Evolutionary conservation across 306 rosid genomes (phyloP).

Genomic region (Senna tora): DNA sequence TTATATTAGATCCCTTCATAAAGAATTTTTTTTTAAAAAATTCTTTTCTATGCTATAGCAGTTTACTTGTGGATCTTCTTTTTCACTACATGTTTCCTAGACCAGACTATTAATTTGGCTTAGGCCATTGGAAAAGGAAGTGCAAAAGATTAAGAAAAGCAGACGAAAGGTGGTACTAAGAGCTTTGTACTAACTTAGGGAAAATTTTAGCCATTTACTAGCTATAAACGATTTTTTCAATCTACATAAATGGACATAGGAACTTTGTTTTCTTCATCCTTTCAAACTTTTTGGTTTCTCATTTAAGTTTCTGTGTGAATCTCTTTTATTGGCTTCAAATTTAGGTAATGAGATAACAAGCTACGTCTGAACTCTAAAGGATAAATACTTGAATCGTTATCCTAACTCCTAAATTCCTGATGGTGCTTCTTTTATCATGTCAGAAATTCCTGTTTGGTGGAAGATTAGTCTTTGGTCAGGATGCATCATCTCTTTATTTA

Average conservation of each 20-base stretch:
- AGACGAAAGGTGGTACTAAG: not conserved
- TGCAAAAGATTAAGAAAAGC: constrained; percentile 5
- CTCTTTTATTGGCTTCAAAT: not conserved
- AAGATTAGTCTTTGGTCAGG: constrained; percentile 83
- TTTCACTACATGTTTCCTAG: not conserved
- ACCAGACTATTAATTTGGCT: constrained; percentile 1
- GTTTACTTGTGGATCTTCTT: constrained; percentile 22
- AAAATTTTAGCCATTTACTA: not conserved
- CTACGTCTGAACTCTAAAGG: not conserved
- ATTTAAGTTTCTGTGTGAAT: not conserved
- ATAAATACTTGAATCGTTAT: constrained; percentile 8
- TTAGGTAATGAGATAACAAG: not conserved
- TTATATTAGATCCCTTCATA: not conserved
- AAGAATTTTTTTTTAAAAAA: not conserved
- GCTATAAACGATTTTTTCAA: not conserved
- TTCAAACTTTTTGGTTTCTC: not conserved
- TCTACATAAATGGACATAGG: not conserved
- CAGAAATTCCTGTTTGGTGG: constrained; percentile 92
- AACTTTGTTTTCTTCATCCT: not conserved
- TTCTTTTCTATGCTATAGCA: not conserved
- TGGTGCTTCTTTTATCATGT: constrained; percentile 23
- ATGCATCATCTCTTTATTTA: constrained; percentile 67
- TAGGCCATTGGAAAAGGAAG: constrained; percentile 2
- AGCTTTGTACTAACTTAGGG: not conserved
- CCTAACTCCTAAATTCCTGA: constrained; percentile 12